A percentile compares a stretch with the other conserved stretches of the same genome.
These are phyloP conservation scores for Luzula sylvatica DNA, from an alignment of 176 grass and related monocot genomes.

Conservation along the genomic window DNA sequence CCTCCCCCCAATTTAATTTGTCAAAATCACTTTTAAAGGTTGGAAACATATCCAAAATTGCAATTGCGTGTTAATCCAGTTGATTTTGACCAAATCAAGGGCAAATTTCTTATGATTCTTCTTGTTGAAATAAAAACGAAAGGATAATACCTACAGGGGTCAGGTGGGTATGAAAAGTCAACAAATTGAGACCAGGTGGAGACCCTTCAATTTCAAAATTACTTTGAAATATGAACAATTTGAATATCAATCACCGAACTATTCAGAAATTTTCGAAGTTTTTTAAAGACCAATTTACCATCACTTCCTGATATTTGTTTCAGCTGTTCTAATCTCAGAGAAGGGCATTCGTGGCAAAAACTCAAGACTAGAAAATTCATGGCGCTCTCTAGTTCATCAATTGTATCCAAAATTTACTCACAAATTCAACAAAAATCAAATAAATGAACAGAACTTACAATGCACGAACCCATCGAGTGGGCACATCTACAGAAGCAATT, in stretches of 20 bases:
- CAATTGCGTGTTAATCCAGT: not conserved
- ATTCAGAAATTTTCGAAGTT: not conserved
- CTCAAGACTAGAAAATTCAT: no score
- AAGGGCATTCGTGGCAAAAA: no score
- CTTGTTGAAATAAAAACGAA: no score
- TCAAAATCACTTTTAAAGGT: slow-evolving; percentile 8
- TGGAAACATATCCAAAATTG: not conserved
- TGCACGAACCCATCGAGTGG: slow-evolving; percentile 45
- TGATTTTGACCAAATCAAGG: not conserved
- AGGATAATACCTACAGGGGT: not conserved
- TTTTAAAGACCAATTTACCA: no score
- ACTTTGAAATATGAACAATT: slow-evolving; percentile 1
- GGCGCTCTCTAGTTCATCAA: no score
- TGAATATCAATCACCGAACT: not conserved
- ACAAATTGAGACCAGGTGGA: slow-evolving; percentile 1
- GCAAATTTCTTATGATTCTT: not conserved
- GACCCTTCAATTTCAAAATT: not conserved
- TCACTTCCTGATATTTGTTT: no score
- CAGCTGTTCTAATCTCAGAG: no score
- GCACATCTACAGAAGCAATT: slow-evolving; percentile 77
- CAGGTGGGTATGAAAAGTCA: not conserved
- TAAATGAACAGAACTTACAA: slow-evolving; percentile 33
- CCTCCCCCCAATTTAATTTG: not conserved
- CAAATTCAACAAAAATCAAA: not conserved
- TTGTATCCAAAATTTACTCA: not conserved